Percentiles rank a stretch among this genome's conserved stretches.
phyloP scores from a whole-genome alignment of 345 rosid genomes.

The Pistacia integerrima region DNA sequence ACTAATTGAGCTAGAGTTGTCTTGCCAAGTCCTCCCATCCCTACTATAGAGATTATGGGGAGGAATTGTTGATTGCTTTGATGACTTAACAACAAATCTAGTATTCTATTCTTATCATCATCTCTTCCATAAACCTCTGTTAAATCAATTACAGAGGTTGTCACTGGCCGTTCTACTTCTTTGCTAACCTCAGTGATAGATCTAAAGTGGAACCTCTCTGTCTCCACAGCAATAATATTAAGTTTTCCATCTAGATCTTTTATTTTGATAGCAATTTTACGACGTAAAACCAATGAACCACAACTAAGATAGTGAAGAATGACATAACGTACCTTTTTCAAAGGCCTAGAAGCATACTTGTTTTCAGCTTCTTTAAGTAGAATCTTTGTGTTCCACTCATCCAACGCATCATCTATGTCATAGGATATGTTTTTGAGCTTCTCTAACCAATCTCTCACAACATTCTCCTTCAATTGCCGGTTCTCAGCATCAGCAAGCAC shows the following conservation, averaged over 20 bases:
- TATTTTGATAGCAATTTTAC: background rate
- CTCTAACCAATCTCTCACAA: too few species aligned
- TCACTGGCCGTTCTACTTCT: background rate
- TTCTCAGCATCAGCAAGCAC: too few species aligned
- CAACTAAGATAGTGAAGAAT: background rate
- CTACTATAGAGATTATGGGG: background rate
- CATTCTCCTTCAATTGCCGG: too few species aligned
- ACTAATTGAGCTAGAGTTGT: background rate
- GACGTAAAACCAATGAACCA: background rate
- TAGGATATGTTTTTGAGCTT: too few species aligned
- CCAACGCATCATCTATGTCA: too few species aligned
- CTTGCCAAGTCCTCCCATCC: slow-evolving; percentile 2
- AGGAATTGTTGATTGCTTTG: background rate
- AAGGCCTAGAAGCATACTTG: too few species aligned
- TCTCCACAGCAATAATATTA: background rate
- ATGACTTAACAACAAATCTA: background rate
- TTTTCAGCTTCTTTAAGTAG: background rate
- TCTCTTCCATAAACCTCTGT: background rate
- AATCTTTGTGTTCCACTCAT: too few species aligned
- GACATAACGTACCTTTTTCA: slow-evolving; percentile 10
- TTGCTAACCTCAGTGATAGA: too few species aligned
- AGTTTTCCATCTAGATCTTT: background rate
- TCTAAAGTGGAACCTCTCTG: background rate
- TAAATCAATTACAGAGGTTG: background rate
- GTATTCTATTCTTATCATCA: background rate